A percentile compares a stretch with the other conserved stretches of the same genome.
phyloP scores from a whole-genome alignment of 23 red algal species.

The Gracilaria domingensis region DNA sequence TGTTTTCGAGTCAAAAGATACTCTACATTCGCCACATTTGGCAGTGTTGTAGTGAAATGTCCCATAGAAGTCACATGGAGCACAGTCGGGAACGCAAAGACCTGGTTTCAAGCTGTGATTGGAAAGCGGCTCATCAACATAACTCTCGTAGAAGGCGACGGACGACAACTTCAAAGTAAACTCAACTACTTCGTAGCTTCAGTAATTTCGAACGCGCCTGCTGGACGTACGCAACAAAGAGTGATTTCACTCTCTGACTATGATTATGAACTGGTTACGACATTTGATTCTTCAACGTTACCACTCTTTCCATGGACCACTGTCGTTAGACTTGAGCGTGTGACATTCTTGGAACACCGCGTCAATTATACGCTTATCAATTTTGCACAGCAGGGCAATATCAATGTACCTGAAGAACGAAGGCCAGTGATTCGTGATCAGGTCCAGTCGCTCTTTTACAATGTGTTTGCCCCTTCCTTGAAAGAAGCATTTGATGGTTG shows the following conservation, averaged over 20 bases:
- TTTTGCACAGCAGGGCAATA: background rate
- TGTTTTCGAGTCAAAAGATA: background rate
- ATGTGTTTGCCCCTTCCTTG: background rate
- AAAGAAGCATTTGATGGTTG: background rate
- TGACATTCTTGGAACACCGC: background rate
- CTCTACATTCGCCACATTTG: background rate
- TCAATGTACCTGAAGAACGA: background rate
- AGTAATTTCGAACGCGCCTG: background rate
- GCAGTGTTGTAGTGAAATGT: background rate
- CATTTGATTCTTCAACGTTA: background rate
- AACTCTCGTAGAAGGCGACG: background rate
- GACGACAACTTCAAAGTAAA: background rate
- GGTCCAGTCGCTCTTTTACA: background rate
- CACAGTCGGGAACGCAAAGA: background rate
- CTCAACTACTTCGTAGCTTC: background rate
- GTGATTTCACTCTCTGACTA: background rate
- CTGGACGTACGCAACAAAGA: background rate
- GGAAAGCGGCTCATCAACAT: background rate
- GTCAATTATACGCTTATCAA: background rate
- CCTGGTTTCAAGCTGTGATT: background rate
- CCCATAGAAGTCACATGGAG: background rate
- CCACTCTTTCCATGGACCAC: background rate
- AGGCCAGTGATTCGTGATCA: background rate
- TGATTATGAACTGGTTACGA: background rate
- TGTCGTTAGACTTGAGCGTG: background rate